Conservation (phyloP, 495 filamentous ascomycete genomes). For the Aspergillus cavernicola region DNA sequence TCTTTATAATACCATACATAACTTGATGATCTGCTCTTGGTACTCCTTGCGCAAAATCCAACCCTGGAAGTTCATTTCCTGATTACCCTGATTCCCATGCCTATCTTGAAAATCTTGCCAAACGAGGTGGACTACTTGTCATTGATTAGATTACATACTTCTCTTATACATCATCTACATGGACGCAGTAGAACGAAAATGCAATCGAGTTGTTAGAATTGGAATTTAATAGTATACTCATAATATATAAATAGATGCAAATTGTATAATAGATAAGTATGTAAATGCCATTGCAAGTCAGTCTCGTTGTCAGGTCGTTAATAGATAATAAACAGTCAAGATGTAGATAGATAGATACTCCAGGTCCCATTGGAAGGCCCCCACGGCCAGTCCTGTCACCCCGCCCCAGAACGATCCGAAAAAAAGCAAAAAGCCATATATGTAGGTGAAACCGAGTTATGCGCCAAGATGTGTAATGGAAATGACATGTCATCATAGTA, state of each 20-base stretch:
- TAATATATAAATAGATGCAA: background rate
- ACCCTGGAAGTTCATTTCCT: no score
- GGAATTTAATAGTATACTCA: no score
- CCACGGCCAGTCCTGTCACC: background rate
- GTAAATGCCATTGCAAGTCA: background rate
- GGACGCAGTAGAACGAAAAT: no score
- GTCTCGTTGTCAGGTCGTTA: conserved; percentile 2
- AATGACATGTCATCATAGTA: background rate
- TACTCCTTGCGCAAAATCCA: no score
- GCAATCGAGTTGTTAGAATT: no score
- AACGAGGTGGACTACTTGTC: no score
- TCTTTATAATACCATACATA: conserved; percentile 5
- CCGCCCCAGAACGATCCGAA: background rate
- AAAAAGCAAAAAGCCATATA: conserved; percentile 2
- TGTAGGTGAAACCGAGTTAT: conserved; percentile 2
- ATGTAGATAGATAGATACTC: background rate
- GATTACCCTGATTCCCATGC: no score
- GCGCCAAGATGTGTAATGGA: background rate
- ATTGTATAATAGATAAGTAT: background rate
- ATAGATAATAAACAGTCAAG: background rate
- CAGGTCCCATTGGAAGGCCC: background rate
- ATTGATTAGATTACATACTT: no score
- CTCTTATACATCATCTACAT: no score
- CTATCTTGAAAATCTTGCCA: no score
- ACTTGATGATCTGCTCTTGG: background rate